A percentile compares a stretch with the other conserved stretches of the same genome.
These are phyloP conservation scores for Exophiala spinifera DNA, from an alignment of 2,329 filamentous ascomycete species.

Conservation along the genomic window DNA sequence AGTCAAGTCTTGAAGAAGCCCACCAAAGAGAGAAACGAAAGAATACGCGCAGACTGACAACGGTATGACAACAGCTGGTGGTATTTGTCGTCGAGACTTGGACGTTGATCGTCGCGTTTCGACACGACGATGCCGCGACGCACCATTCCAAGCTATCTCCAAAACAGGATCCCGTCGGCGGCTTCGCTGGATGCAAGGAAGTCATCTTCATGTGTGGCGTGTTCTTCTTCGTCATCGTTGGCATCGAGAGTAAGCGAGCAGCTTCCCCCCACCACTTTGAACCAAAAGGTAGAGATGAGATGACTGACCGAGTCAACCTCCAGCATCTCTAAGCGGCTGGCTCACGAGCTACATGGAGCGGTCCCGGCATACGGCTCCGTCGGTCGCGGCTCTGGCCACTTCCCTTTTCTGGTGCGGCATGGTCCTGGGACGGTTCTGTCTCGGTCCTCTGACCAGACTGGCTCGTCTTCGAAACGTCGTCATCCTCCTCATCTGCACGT, in stretches of 20 bases:
- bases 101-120: constrained; percentile 37
- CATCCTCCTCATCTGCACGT: constrained; percentile 20
- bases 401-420: constrained; percentile 48
- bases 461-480: constrained; percentile 24
- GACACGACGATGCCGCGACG: constrained; percentile 34
- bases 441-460: constrained; percentile 35
- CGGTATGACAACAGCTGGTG: neutral
- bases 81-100: constrained; percentile 7
- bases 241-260: constrained; percentile 36
- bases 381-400: constrained; percentile 41
- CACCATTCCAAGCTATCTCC: constrained; percentile 28
- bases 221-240: constrained; percentile 46
- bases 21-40: neutral
- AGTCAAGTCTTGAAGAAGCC: constrained; percentile 26
- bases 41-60: neutral
- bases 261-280: neutral
- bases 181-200: constrained; percentile 11
- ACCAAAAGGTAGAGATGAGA: neutral
- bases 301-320: neutral
- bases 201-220: constrained; percentile 43
- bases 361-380: constrained; percentile 37
- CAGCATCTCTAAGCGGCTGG: constrained; percentile 46
- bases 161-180: constrained; percentile 4
- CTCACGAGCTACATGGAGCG: constrained; percentile 47
- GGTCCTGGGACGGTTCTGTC: constrained; percentile 39